Evolutionary conservation across 768 basidiomycete genomes (phyloP), one percentile per base, ranked within the genome.

Genomic region (Fomitopsis serialis): DNA sequence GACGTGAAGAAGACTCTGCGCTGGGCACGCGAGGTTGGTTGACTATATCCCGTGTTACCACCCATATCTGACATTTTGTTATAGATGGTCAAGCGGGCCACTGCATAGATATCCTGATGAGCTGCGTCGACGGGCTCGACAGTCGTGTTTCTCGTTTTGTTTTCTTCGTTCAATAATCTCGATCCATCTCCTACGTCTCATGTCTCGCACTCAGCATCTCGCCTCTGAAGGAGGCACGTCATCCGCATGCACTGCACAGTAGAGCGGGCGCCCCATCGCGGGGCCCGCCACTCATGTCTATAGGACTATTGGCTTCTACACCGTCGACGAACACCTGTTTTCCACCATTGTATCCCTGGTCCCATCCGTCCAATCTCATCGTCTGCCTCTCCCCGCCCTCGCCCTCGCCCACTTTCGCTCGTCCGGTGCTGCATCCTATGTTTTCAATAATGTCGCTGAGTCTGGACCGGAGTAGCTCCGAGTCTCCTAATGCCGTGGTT

Each of bases 1-100:
- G 91, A 94, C 60, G 87, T 87, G 35, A 93, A 87, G 80, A 89
- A 85, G 77, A 92, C 89, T 2, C 75, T 92, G 73, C 87, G 90
- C 57, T 97, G 94, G 92, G 92, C 94, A 19, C 82, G 89, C 50
- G 93, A 97, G 81, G 93, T 94, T 59, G 50, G 81, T 57, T 17
- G 34, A 22, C 23, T 25, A 24, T 40, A 45, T 40, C 3, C 29
- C 2, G 6, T 2, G 23, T 44, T 19, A 25, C 24, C 19, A 12
- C 6, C 22, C 44, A 15, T 10, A 24, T 43, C 47, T 45, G 15
- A 27, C 15, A 40, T 34, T 25, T 54, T 40, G 36, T 21, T 55
- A 21, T 49, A 92, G 89, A 85, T 87, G 84, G 80, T 90, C 61
- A 92, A 87, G 72, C 75, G 75, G 23, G 89, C 89, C 40, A 90